Conservation (phyloP, 176 grass and related monocot species). For the Hyparrhenia diplandra region DNA sequence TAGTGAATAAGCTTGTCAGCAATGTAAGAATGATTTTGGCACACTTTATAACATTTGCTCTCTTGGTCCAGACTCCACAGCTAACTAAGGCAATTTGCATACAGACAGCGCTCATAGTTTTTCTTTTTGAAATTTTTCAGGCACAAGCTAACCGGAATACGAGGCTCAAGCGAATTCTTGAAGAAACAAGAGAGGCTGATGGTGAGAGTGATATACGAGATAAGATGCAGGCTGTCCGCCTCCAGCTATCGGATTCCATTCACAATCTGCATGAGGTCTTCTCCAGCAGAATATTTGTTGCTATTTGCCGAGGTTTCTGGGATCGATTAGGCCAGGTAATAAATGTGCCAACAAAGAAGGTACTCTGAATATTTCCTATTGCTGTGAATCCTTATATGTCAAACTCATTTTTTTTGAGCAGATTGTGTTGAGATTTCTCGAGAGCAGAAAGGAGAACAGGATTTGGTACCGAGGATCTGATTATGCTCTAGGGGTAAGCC, state of each 20-base stretch:
- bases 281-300: slow-evolving; percentile 76
- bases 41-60: background rate
- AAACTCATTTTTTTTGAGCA: slow-evolving; percentile 35
- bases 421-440: slow-evolving; percentile 83
- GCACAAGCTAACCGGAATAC: slow-evolving; percentile 63
- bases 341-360: background rate
- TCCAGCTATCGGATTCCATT: slow-evolving; percentile 72
- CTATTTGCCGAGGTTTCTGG: slow-evolving; percentile 87
- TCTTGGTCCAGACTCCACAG: background rate
- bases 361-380: background rate
- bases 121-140: slow-evolving; percentile 32
- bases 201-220: slow-evolving; percentile 78
- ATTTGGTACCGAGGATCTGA: slow-evolving; percentile 84
- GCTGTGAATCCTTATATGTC: background rate
- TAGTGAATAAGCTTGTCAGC: slow-evolving; percentile 78
- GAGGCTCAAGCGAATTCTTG: slow-evolving; percentile 78
- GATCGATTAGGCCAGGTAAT: slow-evolving; percentile 87
- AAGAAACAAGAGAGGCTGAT: slow-evolving; percentile 81
- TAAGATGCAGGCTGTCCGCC: slow-evolving; percentile 69
- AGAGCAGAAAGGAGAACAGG: slow-evolving; percentile 95
- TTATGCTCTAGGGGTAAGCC: slow-evolving; percentile 77
- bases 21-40: slow-evolving; percentile 53
- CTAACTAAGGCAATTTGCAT: slow-evolving; percentile 1
- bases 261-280: slow-evolving; percentile 81
- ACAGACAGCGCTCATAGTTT: background rate